phyloP scores from a whole-genome alignment of 2,329 filamentous ascomycete genomes.

The Scytalidium lignicola region DNA sequence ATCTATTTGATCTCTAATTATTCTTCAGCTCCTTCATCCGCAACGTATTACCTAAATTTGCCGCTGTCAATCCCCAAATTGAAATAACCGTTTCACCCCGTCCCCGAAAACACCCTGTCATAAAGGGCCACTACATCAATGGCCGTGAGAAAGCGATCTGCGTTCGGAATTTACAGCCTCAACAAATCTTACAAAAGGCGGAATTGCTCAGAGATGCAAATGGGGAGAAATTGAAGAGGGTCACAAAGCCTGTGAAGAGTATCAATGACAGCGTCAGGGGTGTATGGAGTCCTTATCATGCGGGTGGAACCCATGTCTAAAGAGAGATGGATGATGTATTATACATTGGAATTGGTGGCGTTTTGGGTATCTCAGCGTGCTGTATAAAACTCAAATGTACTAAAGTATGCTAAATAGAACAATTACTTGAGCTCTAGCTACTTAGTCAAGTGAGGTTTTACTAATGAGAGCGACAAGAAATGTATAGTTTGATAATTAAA shows the following conservation, averaged over 20 bases:
- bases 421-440: too few species aligned
- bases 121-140: conserved; percentile 90
- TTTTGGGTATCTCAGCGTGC: conserved; percentile 14
- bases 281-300: conserved; percentile 65
- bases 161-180: conserved; percentile 77
- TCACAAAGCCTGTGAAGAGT: conserved; percentile 60
- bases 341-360: conserved; percentile 16
- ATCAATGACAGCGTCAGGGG: conserved; percentile 63
- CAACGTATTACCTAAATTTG: conserved; percentile 70
- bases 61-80: conserved; percentile 75
- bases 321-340: conserved; percentile 9
- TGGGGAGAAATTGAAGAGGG: conserved; percentile 65
- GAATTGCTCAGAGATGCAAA: conserved; percentile 68
- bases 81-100: conserved; percentile 89
- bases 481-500: too few species aligned
- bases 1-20: conserved; percentile 2
- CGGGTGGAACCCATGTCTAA: conserved; percentile 34
- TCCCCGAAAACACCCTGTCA: conserved; percentile 82
- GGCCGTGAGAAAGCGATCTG: conserved; percentile 80
- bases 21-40: conserved; percentile 70
- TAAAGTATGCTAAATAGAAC: not conserved
- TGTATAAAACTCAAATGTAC: conserved; percentile 2
- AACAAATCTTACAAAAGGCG: conserved; percentile 76
- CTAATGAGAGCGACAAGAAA: too few species aligned
- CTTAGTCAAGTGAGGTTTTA: too few species aligned